Evolutionary conservation across 805 yeast species (phyloP).

Genomic region (Monosporozyma siamensis): DNA sequence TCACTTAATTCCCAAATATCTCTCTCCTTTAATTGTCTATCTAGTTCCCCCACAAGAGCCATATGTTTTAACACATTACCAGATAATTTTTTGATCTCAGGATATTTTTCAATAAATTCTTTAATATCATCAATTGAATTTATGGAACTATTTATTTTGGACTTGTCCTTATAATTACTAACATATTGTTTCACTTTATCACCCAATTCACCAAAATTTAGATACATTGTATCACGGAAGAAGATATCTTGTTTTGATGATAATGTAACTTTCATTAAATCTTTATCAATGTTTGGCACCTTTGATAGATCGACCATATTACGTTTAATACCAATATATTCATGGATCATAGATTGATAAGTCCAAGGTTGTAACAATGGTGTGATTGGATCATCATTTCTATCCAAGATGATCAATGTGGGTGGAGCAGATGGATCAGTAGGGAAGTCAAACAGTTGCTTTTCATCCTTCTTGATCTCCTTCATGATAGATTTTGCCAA

Average conservation of each 20-base stretch:
- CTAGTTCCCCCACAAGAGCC: slow-evolving; percentile 79
- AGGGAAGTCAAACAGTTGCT: slow-evolving; percentile 58
- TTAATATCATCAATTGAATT: slow-evolving; percentile 84
- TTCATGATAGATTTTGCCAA: slow-evolving; percentile 59
- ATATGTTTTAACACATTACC: slow-evolving; percentile 89
- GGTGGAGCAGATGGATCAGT: slow-evolving; percentile 44
- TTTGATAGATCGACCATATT: slow-evolving; percentile 64
- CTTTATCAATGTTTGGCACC: slow-evolving; percentile 48
- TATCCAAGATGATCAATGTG: slow-evolving; percentile 62
- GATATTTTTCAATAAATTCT: slow-evolving; percentile 81
- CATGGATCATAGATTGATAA: slow-evolving; percentile 95
- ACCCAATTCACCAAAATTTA: slow-evolving; percentile 91
- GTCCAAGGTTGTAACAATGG: slow-evolving; percentile 96
- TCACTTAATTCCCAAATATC: slow-evolving; percentile 82
- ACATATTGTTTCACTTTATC: slow-evolving; percentile 81
- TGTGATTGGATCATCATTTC: slow-evolving; percentile 86
- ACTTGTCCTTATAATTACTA: slow-evolving; percentile 66
- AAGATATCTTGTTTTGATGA: slow-evolving; percentile 67
- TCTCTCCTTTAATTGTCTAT: slow-evolving; percentile 52
- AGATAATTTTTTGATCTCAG: slow-evolving; percentile 83
- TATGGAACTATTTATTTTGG: slow-evolving; percentile 59
- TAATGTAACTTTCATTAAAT: slow-evolving; percentile 53
- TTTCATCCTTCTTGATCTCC: slow-evolving; percentile 46
- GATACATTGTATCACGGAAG: slow-evolving; percentile 69
- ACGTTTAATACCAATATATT: slow-evolving; percentile 70